Base-by-base conservation (phyloP, 2,329 filamentous ascomycete genomes). In the Berkeleyomyces rouxiae region DNA sequence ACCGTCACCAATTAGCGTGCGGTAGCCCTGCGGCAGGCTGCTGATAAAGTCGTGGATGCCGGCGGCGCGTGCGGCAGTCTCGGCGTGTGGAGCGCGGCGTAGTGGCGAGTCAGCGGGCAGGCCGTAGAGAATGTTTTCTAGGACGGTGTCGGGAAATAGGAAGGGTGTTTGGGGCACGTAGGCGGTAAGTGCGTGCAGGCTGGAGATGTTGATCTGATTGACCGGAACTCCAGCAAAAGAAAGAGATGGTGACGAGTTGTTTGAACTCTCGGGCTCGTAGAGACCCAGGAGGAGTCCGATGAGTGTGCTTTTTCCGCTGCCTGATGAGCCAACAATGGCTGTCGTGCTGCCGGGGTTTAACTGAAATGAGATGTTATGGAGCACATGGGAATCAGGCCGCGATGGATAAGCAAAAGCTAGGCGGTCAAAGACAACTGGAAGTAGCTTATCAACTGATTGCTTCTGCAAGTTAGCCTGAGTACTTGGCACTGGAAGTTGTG, bases 291-390 rank as follows among this genome's bases (percentile, higher is more conserved):
- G 76, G 0, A 97, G 74, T 0, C 86, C 82, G 0, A 86, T 79
- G 43, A 96, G 78, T 0, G 92, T 96, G 11, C 87, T 91, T 74
- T 99, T 97, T 0, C 93, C 92, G n/a, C 86, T 88, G 0, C 93
- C 92, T 0, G 90, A 96, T 0, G 81, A 75, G 0, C 92, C 91
- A 1, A 95, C 90, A 23, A 97, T 82, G 2, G 88, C 90, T 0
- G 85, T 85, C 67, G 82, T 87, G 3, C 80, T 82, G 31, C 85
- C 83, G 0, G 79, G 72, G 0, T 76, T 70, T 60, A 96, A 81
- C 0, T 73, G 75, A 6, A 96, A 74, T n/a, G 77, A 83, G n/a
- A 95, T 71, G 31, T 81, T 75, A 7, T 77, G 76, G 1, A 96
- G 75, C 0, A 89, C 81, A 0, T 70, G 69, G 0, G 75, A 74